Base-by-base conservation (phyloP, 108 stramenopile species). In the Pseudonitzschia pungens region DNA sequence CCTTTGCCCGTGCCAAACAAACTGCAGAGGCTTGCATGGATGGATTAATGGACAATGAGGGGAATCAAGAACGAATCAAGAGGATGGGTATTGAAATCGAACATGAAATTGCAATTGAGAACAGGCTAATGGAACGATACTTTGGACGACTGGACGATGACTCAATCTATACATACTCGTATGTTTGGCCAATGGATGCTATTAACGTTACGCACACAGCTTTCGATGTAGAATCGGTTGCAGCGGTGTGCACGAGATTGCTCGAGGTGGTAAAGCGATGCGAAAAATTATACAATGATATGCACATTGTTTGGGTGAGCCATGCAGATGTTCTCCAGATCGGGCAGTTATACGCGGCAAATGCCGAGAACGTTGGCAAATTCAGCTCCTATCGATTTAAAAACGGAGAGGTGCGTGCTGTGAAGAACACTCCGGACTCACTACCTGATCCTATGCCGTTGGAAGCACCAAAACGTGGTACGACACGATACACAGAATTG, bases 291-390 rank as follows among this genome's bases (percentile, higher is more conserved):
- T 62, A 41, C 33, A 26, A 71, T 10, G 69, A 50, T 4, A 42
- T 29, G 6, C 83, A 86, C 56, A 81, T 93, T 45, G 87, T 93
- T 12, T 78, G 84, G 69, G 87, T 86, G 12, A 89, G 88, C 26
- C 92, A 93, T 77, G 92, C 92, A 5, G 92, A 93, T 82, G 88
- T 89, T 27, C 76, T 91, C 64, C 92, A 93, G 78, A 93, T 93
- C 51, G 77, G 78, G n/a, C 90, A 94, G 68, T 76, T 91, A 7
- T 94, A 91, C 70, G 90, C 86, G 7, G 83, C 90, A 0, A 82
- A 85, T 44, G 68, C 82, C 5, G 48, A 74, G 5, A 75, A 75
- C 31, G 88, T 91, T 14, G 92, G 92, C n/a, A 48, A 42, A 48
- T 94, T 91, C 77, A 86, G 84, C 20, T 81, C 84, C 56, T 91